Base-by-base conservation (phyloP, 1,139 yeast genomes). In the Sugiyamaella paludigena region DNA sequence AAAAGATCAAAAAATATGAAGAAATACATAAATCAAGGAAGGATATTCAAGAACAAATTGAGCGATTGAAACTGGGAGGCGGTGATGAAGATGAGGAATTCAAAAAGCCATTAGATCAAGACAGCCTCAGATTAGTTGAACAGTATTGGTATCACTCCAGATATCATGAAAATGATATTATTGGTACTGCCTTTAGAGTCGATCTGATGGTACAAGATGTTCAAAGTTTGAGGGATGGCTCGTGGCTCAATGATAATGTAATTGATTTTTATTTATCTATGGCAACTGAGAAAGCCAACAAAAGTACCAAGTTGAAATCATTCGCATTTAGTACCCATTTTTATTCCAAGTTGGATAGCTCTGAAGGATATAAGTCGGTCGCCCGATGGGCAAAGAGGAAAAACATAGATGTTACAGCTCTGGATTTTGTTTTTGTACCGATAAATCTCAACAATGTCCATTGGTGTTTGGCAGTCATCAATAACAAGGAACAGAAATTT, bases 191-290 rank as follows among this genome's bases (percentile, higher is more conserved):
- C 40, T 74, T 72, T 56, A 70, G 70, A 43, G 70, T 92, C 31
- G 94, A 85, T 49, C 77, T 92, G 7, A 71, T 73, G 4, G 77
- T 78, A 0, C 69, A 79, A 40, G 98, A 92, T 64, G 66, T 92
- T 47, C 74, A 76, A 46, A 89, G 97, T 0, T 71, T 92, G 33
- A 70, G 76, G 7, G 87, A 84, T 49, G 76, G 84, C 1, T 71
- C 75, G 42, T 92, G 99, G 99, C 76, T 92, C 36, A 92, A 92
- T 64, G 98, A 94, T 66, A 87, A 84, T 47, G 76, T 92, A 2
- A 89, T 92, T 50, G 98, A 92, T 64, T 84, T 82, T 60, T 91
- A 85, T 64, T 71, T 89, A 61, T 78, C 79, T 54, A 65, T 84
- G 54, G 72, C 89, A 7, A 79, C 80, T 9, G 70, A 70, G 16